phyloP scores from a whole-genome alignment of 139 green algal genomes.

The Auxenochlorella pyrenoidosa region DNA sequence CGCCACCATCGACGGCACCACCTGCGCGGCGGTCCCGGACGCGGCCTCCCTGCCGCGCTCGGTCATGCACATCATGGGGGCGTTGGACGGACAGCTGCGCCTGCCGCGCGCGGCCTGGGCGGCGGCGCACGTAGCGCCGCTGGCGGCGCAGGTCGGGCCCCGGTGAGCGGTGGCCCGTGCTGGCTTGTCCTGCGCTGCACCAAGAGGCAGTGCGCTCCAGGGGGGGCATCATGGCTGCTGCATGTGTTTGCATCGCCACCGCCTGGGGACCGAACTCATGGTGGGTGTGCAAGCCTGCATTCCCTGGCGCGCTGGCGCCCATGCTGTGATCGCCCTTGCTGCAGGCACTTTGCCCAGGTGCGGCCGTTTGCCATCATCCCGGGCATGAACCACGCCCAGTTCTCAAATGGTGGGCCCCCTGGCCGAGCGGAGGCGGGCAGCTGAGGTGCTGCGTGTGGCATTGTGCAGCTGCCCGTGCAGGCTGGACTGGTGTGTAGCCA shows the following conservation, averaged over 20 bases:
- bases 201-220: background rate
- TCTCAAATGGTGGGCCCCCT: constrained; percentile 24
- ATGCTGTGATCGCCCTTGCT: background rate
- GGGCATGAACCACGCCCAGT: constrained; percentile 34
- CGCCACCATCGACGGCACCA: background rate
- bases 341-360: background rate
- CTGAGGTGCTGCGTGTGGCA: background rate
- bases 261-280: too few relatives aligned
- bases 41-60: background rate
- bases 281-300: too few relatives aligned
- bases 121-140: background rate
- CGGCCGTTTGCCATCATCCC: constrained; percentile 25
- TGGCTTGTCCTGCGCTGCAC: background rate
- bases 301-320: background rate
- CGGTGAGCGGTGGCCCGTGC: background rate
- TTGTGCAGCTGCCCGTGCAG: too few relatives aligned
- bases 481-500: too few relatives aligned
- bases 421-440: too few relatives aligned
- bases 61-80: constrained; percentile 24
- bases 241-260: background rate
- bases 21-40: background rate
- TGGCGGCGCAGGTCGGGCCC: constrained; percentile 16
- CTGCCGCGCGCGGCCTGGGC: constrained; percentile 5
- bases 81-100: constrained; percentile 27
- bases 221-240: too few relatives aligned